Base-by-base conservation (phyloP, 2,329 filamentous ascomycete genomes). In the Pseudocercospora ulei region DNA sequence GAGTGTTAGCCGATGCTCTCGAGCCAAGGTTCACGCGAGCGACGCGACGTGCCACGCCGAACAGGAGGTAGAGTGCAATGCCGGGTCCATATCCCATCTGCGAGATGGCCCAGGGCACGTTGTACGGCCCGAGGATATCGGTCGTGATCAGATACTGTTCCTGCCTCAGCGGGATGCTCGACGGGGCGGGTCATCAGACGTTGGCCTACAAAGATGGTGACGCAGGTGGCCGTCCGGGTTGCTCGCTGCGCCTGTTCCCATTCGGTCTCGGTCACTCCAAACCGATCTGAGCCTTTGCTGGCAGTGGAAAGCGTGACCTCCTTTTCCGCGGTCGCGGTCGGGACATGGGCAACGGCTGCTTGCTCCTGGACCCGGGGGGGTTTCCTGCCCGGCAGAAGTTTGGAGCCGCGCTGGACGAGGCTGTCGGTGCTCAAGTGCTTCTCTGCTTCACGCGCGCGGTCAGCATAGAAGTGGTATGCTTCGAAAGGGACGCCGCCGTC, bases 91-190 rank as follows among this genome's bases (percentile, higher is more conserved):
- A 60, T 1, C 56, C 56, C 43, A 59, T 50, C 27, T 54, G 48
- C 2, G 46, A 39, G 6, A 59, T 44, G 1, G 58, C 55, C 51
- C 56, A 62, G 9, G 60, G 60, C 3, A 59, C 54, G 27, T 50
- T 55, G 45, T 52, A 62, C 1, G 60, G 60, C 3, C 62, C 62
- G 1, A 64, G 54, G 16, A 64, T 58, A 40, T 36, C 14, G 2
- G 64, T 67, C 9, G 64, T 67, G 39, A 67, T 65, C 23, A 67
- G 50, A 47, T 64, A 70, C 29, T 33, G 11, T n/a, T n/a, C n/a
- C n/a, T n/a, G n/a, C n/a, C n/a, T n/a, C n/a, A n/a, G n/a, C n/a
- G n/a, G n/a, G 25, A 27, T 27, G 7, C 5, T 1, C 18, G 16
- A n/a, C 9, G 5, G 19, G 2, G n/a, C 29, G 9, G 1, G 2